phyloP scores from a whole-genome alignment of 306 rosid genomes.

The Malus sylvestris region DNA sequence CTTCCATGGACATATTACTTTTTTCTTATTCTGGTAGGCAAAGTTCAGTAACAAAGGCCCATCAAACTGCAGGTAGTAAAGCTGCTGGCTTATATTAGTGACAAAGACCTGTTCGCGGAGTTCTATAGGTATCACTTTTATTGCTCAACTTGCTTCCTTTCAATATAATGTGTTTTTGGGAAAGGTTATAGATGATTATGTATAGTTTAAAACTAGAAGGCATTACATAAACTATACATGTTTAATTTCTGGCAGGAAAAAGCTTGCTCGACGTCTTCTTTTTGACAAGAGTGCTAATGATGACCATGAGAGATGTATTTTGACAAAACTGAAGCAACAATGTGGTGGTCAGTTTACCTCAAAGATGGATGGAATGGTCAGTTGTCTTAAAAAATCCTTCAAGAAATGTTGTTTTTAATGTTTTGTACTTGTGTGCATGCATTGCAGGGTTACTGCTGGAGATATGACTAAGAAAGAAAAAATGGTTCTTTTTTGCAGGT shows the following conservation, averaged over 20 bases:
- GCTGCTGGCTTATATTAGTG: constrained; percentile 52
- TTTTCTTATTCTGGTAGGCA: neutral
- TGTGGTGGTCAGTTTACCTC: constrained; percentile 53
- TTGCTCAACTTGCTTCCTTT: neutral
- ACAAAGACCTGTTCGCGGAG: constrained; percentile 48
- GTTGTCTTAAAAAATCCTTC: constrained; percentile 1
- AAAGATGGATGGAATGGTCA: constrained; percentile 55
- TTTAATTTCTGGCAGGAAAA: constrained; percentile 34
- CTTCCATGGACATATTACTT: neutral
- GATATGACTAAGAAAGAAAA: neutral
- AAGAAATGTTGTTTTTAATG: neutral
- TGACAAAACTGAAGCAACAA: constrained; percentile 49
- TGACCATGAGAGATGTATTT: constrained; percentile 50
- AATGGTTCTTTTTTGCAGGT: constrained; percentile 19
- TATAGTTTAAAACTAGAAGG: neutral
- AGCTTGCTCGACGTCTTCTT: constrained; percentile 52
- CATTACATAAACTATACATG: neutral
- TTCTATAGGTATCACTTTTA: constrained; percentile 30
- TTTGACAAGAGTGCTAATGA: constrained; percentile 53
- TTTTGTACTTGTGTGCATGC: neutral
- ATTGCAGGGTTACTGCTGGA: neutral
- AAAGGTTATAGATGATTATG: neutral
- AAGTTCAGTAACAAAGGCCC: neutral
- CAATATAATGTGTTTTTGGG: neutral
- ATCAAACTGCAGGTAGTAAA: constrained; percentile 35